A percentile compares a stretch with the other conserved stretches of the same genome.
Conservation (phyloP, 2,329 filamentous ascomycete genomes). For the Paracorniculantispora psalliotae region DNA sequence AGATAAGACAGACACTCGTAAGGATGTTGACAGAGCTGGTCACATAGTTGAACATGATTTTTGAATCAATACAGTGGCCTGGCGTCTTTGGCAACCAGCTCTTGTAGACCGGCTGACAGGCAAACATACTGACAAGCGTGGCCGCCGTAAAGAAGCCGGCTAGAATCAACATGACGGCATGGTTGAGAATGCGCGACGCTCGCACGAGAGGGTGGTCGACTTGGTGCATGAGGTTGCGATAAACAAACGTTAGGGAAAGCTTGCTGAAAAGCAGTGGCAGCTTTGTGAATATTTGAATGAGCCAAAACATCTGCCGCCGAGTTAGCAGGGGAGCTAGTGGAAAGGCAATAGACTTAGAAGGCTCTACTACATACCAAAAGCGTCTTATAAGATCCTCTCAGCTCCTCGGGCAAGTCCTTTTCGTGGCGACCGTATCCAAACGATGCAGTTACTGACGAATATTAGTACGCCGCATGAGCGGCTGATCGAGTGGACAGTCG, state of each 20-base stretch:
- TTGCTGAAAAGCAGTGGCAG: conserved; percentile 13
- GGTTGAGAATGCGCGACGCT: conserved; percentile 7
- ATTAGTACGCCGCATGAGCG: not conserved
- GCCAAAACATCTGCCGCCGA: conserved; percentile 10
- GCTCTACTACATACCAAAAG: not conserved
- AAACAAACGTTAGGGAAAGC: conserved; percentile 14
- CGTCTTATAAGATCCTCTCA: conserved; percentile 9
- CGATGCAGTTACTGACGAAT: conserved; percentile 5
- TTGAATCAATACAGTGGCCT: conserved; percentile 12
- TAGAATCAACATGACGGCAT: conserved; percentile 12
- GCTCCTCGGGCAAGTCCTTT: conserved; percentile 7
- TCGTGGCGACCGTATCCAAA: conserved; percentile 15
- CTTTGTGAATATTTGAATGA: conserved; percentile 15
- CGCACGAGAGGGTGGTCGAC: conserved; percentile 10
- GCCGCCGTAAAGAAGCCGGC: conserved; percentile 13
- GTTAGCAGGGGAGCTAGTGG: not conserved
- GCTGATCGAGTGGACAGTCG: not conserved
- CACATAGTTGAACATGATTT: conserved; percentile 15
- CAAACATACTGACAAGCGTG: conserved; percentile 15
- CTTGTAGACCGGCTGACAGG: conserved; percentile 10
- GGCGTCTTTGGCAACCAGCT: conserved; percentile 13
- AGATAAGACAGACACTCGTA: conserved; percentile 11
- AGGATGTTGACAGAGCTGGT: conserved; percentile 11
- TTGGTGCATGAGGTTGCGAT: conserved; percentile 10
- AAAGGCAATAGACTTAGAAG: not conserved